Evolutionary conservation across 768 basidiomycete genomes (phyloP), one percentile per base, ranked within the genome.

Genomic region (Pisolithus sp.): DNA sequence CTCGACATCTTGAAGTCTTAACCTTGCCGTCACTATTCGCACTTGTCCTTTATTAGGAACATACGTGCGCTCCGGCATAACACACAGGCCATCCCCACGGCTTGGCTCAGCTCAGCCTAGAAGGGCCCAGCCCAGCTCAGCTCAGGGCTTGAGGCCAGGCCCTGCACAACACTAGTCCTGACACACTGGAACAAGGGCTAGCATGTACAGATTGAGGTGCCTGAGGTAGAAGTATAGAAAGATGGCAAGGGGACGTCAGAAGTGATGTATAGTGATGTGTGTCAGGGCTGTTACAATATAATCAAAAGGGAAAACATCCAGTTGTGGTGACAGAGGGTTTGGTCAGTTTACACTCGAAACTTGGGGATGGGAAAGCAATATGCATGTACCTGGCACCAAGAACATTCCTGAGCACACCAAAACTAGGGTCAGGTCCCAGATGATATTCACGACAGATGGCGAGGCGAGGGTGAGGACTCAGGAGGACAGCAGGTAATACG

Each of bases 161-260:
- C 23, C 23, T 3, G 23, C 23, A 24, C 23, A 24, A 24, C 23
- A 24, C 23, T 24, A 24, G 23, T 24, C 23, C n/a, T n/a, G 43
- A 49, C 50, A 42, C 58, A 48, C 53, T 61, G 4, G 41, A 23
- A 10, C 46, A 56, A 24, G 66, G 62, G 5, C 68, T 59, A 21
- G 28, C 53, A 21, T 57, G 57, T 31, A 17, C 52, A 13, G 62
- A 59, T 13, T 59, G 44, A 3, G 71, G 72, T 38, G 64, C 73
- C 15, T 73, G 70, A n/a, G 83, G 86, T 36, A 93, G 77, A n/a
- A n/a, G n/a, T n/a, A n/a, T n/a, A n/a, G n/a, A 50, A 95, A 76
- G 61, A 96, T 96, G 0, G 89, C 75, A 3, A 93, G 74, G 2
- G 93, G 93, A 3, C 83, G 81, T 52, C 83, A 82, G 71, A 96